Evolutionary conservation across 2,329 filamentous ascomycete species (phyloP).

Genomic region (Hypomyces perniciosus): DNA sequence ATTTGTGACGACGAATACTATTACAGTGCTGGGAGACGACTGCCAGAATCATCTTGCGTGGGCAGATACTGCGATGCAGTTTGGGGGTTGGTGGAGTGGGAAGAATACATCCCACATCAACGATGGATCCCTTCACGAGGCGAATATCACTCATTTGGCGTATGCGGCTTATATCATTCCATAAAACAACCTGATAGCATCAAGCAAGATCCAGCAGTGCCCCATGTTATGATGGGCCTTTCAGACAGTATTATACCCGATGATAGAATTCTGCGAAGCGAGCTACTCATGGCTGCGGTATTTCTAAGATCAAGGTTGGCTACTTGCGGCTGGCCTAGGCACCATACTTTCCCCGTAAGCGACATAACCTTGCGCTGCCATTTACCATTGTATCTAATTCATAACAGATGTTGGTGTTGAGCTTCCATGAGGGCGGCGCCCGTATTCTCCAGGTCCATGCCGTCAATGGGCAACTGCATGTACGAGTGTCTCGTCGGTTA

Average conservation of each 20-base stretch:
- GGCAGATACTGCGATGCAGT: not conserved
- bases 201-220: not conserved
- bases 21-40: not conserved
- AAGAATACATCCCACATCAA: too few relatives aligned
- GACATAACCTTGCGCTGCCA: too few relatives aligned
- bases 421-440: not conserved
- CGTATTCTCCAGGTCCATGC: not conserved
- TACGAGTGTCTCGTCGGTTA: not conserved
- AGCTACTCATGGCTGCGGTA: not conserved
- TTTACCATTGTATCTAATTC: not conserved
- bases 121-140: too few relatives aligned
- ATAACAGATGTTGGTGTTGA: not conserved
- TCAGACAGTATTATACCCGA: not conserved
- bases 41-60: not conserved
- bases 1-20: not conserved
- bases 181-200: not conserved
- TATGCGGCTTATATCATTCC: too few relatives aligned
- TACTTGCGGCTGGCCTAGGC: not conserved
- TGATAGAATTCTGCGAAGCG: not conserved
- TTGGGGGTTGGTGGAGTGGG: too few relatives aligned
- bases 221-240: not conserved
- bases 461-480: not conserved
- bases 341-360: not conserved
- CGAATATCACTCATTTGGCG: too few relatives aligned
- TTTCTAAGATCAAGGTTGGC: not conserved